Percentiles rank a stretch among this genome's conserved stretches.
Conservation (phyloP, 1,284 basidiomycete species). For the Termitomyces sp. region DNA sequence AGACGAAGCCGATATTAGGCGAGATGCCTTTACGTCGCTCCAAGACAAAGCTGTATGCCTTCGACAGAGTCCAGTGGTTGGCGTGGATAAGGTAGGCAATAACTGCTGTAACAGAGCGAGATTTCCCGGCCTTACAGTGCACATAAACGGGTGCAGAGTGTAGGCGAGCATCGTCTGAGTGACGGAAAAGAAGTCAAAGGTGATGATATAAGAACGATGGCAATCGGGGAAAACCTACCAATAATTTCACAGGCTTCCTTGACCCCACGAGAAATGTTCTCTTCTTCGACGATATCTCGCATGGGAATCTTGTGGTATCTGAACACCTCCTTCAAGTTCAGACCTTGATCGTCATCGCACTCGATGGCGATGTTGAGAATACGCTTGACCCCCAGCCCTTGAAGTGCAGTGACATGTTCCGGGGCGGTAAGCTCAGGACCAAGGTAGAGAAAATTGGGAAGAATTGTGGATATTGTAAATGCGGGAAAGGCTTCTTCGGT, state of each 20-base stretch:
- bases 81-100: conserved; percentile 97
- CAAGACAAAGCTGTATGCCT: conserved; percentile 86
- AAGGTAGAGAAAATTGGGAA: conserved; percentile 87
- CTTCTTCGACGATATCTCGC: conserved; percentile 93
- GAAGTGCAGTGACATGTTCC: conserved; percentile 73
- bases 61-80: conserved; percentile 91
- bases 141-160: conserved; percentile 90
- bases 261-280: conserved; percentile 80
- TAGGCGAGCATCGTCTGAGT: conserved; percentile 80
- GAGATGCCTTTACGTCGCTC: conserved; percentile 89
- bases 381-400: conserved; percentile 74
- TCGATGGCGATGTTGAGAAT: conserved; percentile 92
- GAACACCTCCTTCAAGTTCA: conserved; percentile 63
- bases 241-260: conserved; percentile 82
- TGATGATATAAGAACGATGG: neutral
- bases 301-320: conserved; percentile 85
- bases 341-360: conserved; percentile 77
- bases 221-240: conserved; percentile 46
- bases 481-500: conserved; percentile 52
- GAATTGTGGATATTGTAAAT: conserved; percentile 81
- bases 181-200: conserved; percentile 1
- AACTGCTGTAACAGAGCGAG: conserved; percentile 92
- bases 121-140: conserved; percentile 96
- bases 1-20: conserved; percentile 98
- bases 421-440: conserved; percentile 81